Base-by-base conservation (phyloP, 2,329 filamentous ascomycete species). In the Alternaria panax region DNA sequence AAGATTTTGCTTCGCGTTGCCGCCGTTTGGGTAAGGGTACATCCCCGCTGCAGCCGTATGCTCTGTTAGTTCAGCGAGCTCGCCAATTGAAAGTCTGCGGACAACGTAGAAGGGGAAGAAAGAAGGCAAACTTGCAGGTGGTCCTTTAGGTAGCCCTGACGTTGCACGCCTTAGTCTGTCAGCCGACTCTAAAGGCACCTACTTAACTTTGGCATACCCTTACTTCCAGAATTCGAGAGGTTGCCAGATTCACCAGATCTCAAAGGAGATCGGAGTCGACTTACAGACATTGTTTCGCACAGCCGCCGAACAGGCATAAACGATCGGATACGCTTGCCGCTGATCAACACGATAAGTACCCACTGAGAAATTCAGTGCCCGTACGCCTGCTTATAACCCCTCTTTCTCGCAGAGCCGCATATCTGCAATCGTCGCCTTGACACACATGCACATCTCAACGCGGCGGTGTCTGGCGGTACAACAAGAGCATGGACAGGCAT, bases 351-450 rank as follows among this genome's bases (percentile, higher is more conserved):
- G 34, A 52, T 58, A 67, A 64, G 63, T 59, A 63, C 65, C 57
- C 52, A 34, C 32, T 14, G 38, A 57, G 20, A 30, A 45, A n/a
- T 46, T 51, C 43, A 59, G 40, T 50, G 62, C 53, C 53, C 58
- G 40, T 58, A 51, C 58, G 48, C 47, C 36, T 51, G 63, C 65
- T 65, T 67, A 63, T 65, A 60, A 65, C 60, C 64, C 60, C 59
- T 60, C 56, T 58, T 52, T 46, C 45, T 30, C 59, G 62, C 66
- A 71, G 67, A 70, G 67, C 67, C 66, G 64, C 69, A 65, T 63
- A 36, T 30, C 36, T 45, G 7, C 46, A 30, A 22, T 43, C 40
- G 12, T 28, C 41, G 43, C 38, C 53, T 46, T 27, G 28, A 59
- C 46, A 53, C 59, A 64, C 61, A 54, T 61, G 63, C 59, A 50